These are phyloP conservation scores for Cyberlindnera misumaiensis DNA, from an alignment of 805 yeast genomes.

Conservation along the genomic window DNA sequence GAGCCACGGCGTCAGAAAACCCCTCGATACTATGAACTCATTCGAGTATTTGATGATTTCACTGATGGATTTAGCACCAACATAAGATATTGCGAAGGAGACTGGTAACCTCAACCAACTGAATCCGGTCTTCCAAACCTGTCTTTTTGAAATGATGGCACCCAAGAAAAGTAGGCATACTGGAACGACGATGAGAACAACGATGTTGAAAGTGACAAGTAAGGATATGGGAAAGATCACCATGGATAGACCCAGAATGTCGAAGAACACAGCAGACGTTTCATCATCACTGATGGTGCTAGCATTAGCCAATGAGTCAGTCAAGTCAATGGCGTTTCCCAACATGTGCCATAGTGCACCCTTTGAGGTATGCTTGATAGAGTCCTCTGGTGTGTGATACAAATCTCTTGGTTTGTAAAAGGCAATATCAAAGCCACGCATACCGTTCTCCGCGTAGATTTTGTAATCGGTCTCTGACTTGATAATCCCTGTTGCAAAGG, in stretches of 20 bases:
- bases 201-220: conserved; percentile 45
- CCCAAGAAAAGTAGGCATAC: conserved; percentile 40
- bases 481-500: conserved; percentile 65
- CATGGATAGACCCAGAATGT: conserved; percentile 53
- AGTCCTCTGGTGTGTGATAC: conserved; percentile 76
- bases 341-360: conserved; percentile 85
- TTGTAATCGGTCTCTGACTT: conserved; percentile 82
- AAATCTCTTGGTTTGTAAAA: conserved; percentile 79
- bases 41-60: conserved; percentile 35
- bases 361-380: conserved; percentile 53
- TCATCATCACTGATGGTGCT: conserved; percentile 28
- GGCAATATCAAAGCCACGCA: conserved; percentile 86
- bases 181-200: conserved; percentile 50
- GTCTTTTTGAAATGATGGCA: conserved; percentile 38
- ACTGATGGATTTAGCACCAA: conserved; percentile 30
- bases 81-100: conserved; percentile 40
- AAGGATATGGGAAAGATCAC: conserved; percentile 43
- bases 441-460: conserved; percentile 57
- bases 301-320: conserved; percentile 37
- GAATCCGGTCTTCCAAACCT: conserved; percentile 42
- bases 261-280: conserved; percentile 55
- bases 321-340: conserved; percentile 57
- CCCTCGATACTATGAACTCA: conserved; percentile 46
- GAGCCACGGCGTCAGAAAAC: conserved; percentile 42
- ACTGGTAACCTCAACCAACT: conserved; percentile 53